Percentiles rank a stretch among this genome's conserved stretches.
Conservation (phyloP, 202 grass and related monocot species). For the Setaria italica region DNA sequence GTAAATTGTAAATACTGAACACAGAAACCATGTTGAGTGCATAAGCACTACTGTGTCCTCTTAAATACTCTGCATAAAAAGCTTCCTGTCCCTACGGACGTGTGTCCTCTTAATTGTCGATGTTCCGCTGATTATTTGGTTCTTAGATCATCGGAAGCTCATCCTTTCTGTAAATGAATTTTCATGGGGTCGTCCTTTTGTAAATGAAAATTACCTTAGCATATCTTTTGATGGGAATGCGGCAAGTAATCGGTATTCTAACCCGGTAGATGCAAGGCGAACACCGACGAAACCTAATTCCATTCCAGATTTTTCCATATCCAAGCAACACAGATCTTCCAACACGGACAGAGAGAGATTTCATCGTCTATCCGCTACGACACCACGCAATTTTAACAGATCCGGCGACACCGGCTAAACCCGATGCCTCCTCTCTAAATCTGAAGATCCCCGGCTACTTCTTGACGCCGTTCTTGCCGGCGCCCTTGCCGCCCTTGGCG, state of each 20-base stretch:
- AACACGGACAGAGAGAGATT: neutral
- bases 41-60: neutral
- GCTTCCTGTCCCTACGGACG: neutral
- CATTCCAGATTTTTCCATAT: slow-evolving; percentile 38
- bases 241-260: too few species aligned
- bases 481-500: slow-evolving; percentile 36
- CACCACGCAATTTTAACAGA: neutral
- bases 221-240: too few species aligned
- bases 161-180: too few species aligned
- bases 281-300: neutral
- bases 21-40: neutral
- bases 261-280: too few species aligned
- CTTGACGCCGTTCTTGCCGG: slow-evolving; percentile 47
- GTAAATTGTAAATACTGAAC: slow-evolving; percentile 22
- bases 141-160: too few species aligned
- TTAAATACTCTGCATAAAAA: neutral
- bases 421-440: too few species aligned
- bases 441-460: neutral
- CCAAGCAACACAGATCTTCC: neutral
- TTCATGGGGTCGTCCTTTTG: too few species aligned
- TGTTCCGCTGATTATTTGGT: neutral
- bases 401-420: neutral
- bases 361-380: neutral
- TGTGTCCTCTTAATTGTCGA: neutral
- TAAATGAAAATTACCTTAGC: too few species aligned